Evolutionary conservation across 495 filamentous ascomycete genomes (phyloP).

Genomic region (Delitschia confertaspora): DNA sequence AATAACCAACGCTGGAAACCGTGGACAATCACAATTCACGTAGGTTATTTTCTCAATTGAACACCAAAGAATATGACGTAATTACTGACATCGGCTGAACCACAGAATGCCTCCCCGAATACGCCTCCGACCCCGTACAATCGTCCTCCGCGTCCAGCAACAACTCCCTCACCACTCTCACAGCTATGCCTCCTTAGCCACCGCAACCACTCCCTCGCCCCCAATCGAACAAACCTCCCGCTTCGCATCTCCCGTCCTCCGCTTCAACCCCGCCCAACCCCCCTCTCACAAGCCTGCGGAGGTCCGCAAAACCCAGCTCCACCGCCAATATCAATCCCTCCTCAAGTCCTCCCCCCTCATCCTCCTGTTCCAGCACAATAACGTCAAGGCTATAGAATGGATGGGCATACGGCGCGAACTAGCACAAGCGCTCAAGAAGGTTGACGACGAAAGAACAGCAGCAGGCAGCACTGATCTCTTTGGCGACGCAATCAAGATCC

Average conservation of each 20-base stretch:
- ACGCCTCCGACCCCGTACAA: constrained; percentile 25
- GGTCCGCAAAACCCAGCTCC: constrained; percentile 87
- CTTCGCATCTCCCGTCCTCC: constrained; percentile 45
- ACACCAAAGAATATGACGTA: not conserved
- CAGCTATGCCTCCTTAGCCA: constrained; percentile 36
- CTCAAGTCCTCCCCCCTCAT: constrained; percentile 82
- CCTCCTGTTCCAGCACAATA: constrained; percentile 95
- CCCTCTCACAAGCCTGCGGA: constrained; percentile 81
- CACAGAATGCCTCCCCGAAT: constrained; percentile 45
- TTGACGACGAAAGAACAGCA: constrained; percentile 46
- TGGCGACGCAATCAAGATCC: constrained; percentile 57
- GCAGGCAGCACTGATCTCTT: constrained; percentile 39
- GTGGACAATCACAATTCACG: constrained; percentile 12
- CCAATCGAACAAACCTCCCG: constrained; percentile 45
- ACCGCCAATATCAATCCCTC: constrained; percentile 86
- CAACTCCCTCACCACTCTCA: constrained; percentile 38
- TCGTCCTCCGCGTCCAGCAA: constrained; percentile 7
- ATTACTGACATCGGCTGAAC: not conserved
- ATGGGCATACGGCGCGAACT: constrained; percentile 77
- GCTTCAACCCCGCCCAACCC: constrained; percentile 64
- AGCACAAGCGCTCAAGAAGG: constrained; percentile 53
- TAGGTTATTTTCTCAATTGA: constrained; percentile 9
- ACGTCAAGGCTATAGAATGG: constrained; percentile 83
- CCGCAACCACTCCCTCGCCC: constrained; percentile 43
- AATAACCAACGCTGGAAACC: too few relatives aligned